These are phyloP conservation scores for Eimeria nieschulzi DNA, from an alignment of 169 alveolate genomes.

Conservation along the genomic window DNA sequence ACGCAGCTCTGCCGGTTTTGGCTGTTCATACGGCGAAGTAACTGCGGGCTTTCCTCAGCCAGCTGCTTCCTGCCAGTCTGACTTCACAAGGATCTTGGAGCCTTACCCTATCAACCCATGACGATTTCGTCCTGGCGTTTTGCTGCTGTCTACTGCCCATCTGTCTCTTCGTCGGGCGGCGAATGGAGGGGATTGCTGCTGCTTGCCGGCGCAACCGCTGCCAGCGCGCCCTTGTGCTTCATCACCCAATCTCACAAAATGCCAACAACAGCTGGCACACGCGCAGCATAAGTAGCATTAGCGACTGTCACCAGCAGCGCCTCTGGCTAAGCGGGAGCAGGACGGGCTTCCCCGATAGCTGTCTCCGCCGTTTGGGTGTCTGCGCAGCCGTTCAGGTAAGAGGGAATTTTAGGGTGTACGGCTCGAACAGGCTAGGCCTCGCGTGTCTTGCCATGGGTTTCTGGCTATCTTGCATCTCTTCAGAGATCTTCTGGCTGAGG, in stretches of 20 bases:
- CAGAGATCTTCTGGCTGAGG: no score
- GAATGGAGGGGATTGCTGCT: background rate
- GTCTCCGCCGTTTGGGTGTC: background rate
- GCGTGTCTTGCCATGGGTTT: no score
- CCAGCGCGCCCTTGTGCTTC: no score
- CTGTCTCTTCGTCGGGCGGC: background rate
- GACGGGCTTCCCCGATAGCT: background rate
- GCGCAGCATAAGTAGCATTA: no score
- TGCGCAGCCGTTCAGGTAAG: background rate
- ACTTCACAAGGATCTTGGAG: background rate
- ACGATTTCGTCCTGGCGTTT: background rate
- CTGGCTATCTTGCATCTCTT: no score
- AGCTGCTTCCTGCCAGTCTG: background rate
- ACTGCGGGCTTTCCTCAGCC: no score
- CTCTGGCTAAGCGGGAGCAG: background rate
- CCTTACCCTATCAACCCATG: background rate
- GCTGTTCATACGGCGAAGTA: background rate
- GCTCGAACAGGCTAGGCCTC: no score
- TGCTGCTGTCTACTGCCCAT: background rate
- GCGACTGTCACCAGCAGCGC: background rate
- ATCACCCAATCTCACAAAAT: background rate
- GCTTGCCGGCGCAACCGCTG: background rate
- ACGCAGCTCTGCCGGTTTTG: background rate
- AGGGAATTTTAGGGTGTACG: no score
- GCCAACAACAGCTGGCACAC: no score